Percentiles rank a stretch among this genome's conserved stretches.
phyloP scores from a whole-genome alignment of 2,329 filamentous ascomycete species.

The Cladosporium phlei region DNA sequence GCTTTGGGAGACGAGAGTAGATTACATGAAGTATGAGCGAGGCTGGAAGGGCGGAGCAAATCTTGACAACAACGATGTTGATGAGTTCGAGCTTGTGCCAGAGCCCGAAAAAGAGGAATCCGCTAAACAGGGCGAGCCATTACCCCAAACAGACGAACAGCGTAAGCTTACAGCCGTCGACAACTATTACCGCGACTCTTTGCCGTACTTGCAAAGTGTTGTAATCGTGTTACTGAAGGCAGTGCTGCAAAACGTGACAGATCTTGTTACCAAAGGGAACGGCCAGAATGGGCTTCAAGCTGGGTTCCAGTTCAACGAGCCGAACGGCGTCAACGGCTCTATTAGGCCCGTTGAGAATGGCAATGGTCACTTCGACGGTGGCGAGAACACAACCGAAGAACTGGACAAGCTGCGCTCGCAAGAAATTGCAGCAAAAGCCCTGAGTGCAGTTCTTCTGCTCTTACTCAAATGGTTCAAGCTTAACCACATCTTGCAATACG shows the following conservation, averaged over 20 bases:
- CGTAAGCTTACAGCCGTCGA: constrained; percentile 56
- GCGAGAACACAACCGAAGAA: constrained; percentile 55
- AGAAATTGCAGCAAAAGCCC: constrained; percentile 85
- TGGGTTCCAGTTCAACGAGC: constrained; percentile 37
- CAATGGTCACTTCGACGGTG: constrained; percentile 23
- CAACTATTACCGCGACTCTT: constrained; percentile 69
- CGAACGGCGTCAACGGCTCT: constrained; percentile 28
- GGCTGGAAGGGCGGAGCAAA: constrained; percentile 66
- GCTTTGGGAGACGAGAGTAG: constrained; percentile 88
- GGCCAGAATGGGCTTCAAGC: constrained; percentile 48
- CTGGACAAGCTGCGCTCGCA: constrained; percentile 74
- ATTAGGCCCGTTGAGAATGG: constrained; percentile 37
- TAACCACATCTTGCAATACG: constrained; percentile 90
- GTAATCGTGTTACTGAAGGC: constrained; percentile 90
- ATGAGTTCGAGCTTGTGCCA: constrained; percentile 27
- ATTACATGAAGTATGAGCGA: constrained; percentile 84
- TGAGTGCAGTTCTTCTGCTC: constrained; percentile 83
- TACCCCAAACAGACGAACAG: constrained; percentile 24
- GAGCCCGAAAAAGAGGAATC: constrained; percentile 30
- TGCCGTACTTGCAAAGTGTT: constrained; percentile 85
- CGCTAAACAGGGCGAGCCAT: constrained; percentile 25
- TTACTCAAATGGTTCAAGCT: constrained; percentile 94
- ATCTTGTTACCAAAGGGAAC: constrained; percentile 62
- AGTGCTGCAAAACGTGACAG: constrained; percentile 79
- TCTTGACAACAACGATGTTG: constrained; percentile 32